A percentile compares a stretch with the other conserved stretches of the same genome.
These are phyloP conservation scores for Fraxinus albicans DNA, from an alignment of 305 asterid species.

Conservation along the genomic window DNA sequence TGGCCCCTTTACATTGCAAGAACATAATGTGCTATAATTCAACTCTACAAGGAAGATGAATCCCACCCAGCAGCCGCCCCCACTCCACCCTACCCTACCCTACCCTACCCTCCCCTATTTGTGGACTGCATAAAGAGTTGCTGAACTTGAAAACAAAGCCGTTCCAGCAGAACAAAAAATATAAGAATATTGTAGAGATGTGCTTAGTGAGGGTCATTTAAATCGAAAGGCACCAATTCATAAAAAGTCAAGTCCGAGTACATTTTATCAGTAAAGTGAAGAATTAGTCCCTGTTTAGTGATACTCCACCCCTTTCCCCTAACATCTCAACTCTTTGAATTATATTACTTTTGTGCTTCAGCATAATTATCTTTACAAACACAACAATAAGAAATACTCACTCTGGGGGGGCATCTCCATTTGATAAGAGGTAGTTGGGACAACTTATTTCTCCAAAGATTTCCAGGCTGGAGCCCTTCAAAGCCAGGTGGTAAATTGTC, in stretches of 20 bases:
- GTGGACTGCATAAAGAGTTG: background rate
- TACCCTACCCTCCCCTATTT: background rate
- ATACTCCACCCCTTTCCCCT: background rate
- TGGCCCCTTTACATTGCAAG: background rate
- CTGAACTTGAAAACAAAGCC: background rate
- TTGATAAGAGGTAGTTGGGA: slow-evolving; percentile 47
- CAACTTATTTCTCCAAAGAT: slow-evolving; percentile 30
- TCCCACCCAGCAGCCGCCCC: background rate
- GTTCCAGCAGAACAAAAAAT: background rate
- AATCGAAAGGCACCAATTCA: background rate
- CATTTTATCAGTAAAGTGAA: background rate
- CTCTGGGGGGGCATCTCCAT: slow-evolving; percentile 60
- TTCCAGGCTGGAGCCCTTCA: slow-evolving; percentile 45
- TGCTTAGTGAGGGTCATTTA: background rate
- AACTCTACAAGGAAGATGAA: background rate
- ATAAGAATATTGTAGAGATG: background rate
- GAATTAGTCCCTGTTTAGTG: background rate
- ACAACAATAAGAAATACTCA: slow-evolving; percentile 24
- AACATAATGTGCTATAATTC: background rate
- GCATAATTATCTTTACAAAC: background rate
- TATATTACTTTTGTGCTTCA: background rate
- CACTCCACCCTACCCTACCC: too few relatives aligned
- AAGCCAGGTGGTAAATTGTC: slow-evolving; percentile 70
- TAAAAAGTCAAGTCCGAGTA: background rate
- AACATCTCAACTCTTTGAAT: background rate